These are phyloP conservation scores for Delitschia confertaspora DNA, from an alignment of 495 filamentous ascomycete species.

Conservation along the genomic window DNA sequence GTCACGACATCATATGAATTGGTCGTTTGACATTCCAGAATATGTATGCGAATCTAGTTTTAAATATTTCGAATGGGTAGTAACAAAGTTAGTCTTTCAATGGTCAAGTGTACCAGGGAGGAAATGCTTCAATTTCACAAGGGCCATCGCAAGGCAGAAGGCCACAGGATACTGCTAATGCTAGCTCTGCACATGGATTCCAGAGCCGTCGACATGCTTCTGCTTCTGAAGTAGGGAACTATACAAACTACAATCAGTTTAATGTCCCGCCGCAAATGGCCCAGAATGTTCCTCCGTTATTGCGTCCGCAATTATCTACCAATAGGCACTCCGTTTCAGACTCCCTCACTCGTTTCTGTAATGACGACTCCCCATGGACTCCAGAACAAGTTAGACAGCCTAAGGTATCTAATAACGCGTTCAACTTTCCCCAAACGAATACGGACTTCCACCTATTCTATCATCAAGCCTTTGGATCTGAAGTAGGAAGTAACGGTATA, in stretches of 20 bases:
- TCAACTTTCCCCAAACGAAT: conserved; percentile 5
- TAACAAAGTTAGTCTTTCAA: conserved; percentile 18
- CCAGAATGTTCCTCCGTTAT: conserved; percentile 3
- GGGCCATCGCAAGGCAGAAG: conserved; percentile 10
- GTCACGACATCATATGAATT: conserved; percentile 12
- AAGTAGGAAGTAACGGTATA: conserved; percentile 7
- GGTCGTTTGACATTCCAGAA: no score
- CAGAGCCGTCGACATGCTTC: no score
- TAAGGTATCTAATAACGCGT: not conserved
- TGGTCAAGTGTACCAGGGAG: conserved; percentile 1
- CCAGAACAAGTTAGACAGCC: conserved; percentile 11
- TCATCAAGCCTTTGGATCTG: conserved; percentile 9
- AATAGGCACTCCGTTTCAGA: conserved; percentile 7
- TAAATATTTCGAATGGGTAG: no score
- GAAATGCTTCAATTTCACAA: conserved; percentile 11
- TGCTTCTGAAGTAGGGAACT: no score
- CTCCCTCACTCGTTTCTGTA: conserved; percentile 20
- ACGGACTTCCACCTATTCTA: conserved; percentile 6
- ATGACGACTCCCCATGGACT: conserved; percentile 21
- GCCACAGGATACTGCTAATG: conserved; percentile 1
- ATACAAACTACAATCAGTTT: conserved; percentile 1
- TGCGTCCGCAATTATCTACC: conserved; percentile 4
- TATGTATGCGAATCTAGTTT: no score
- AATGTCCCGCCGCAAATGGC: not conserved
- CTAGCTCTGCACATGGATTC: conserved; percentile 14